A percentile compares a stretch with the other conserved stretches of the same genome.
Evolutionary conservation across 345 rosid species (phyloP).

Genomic region (Heritiera littoralis): DNA sequence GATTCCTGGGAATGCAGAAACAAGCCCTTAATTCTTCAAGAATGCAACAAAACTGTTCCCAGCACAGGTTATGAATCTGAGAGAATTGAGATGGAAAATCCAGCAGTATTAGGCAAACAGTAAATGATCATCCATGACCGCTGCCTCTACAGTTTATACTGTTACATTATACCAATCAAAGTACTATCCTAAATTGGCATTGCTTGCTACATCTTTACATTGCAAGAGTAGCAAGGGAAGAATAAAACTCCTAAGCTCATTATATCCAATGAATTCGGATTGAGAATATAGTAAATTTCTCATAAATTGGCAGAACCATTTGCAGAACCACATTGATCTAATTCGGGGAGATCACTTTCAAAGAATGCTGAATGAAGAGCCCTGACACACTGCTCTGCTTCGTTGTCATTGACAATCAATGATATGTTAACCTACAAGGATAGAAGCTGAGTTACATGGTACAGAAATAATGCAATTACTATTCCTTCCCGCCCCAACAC

Average conservation of each 20-base stretch:
- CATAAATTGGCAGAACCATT: constrained; percentile 25
- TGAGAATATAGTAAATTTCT: neutral
- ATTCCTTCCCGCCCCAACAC: neutral
- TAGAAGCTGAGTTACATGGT: neutral
- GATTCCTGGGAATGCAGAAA: no score
- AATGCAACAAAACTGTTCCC: no score
- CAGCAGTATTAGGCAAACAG: neutral
- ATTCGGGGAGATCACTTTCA: constrained; percentile 40
- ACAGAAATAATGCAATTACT: neutral
- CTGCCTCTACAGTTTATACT: neutral
- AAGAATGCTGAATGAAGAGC: constrained; percentile 82
- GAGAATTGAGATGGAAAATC: neutral
- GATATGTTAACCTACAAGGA: constrained; percentile 78
- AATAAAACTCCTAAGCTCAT: neutral
- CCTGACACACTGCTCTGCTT: constrained; percentile 83
- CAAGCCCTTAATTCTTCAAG: no score
- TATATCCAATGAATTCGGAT: neutral
- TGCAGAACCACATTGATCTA: constrained; percentile 24
- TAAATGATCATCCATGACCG: neutral
- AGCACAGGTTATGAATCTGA: no score
- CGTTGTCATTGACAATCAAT: constrained; percentile 74
- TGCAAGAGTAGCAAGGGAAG: neutral
- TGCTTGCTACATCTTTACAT: neutral
- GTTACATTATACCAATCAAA: neutral
- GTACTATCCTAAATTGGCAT: neutral